Base-by-base conservation (phyloP, 192 early-diverging fungal species). In the Coemansia sp. region DNA sequence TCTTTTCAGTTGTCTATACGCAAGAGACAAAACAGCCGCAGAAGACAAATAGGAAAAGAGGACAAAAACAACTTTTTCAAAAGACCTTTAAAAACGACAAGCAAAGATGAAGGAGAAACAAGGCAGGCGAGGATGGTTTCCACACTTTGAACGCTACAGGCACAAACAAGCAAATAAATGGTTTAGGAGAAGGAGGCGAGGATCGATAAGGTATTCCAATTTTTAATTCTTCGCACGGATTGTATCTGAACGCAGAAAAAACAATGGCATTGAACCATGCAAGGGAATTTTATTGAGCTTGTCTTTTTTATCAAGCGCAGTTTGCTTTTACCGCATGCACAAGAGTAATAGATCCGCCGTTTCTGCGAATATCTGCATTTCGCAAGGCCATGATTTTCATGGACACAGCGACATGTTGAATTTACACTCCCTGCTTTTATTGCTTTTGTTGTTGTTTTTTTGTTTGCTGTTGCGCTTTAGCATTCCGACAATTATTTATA, bases 141-240 rank as follows among this genome's bases (percentile, higher is more conserved):
- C 10, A 45, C 42, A 45, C 5, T 7, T 45, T 11, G 11, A 45
- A 11, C 42, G 42, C 42, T 45, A 3, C 42, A 7, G 42, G 11
- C 10, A 11, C 3, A 11, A 45, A 11, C 42, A 14, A 45, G 42
- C 12, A 45, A 45, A 12, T 45, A 45, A 45, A 45, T 45, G 42
- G 16, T 14, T 14, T 16, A 14, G 16, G 42, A 45, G 7, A 45
- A 7, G 16, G 42, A 45, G 36, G 36, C 3, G 42, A 11, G 42
- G 42, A 45, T 45, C 42, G 42, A 45, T 45, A 45, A 14, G 42
- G 12, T 14, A 14, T 45, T 45, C 42, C 36, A 38, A 38, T 4
- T 38, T 38, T 38, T 38, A 52, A 25, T 52, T 52, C 20, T 55
- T 55, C 52, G 52, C 52, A 55, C 52, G 52, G 52, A 55, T 55